Percentiles rank a stretch among this genome's conserved stretches.
These are phyloP conservation scores for Iris macrosiphon DNA, from an alignment of 106 monocot species.

Conservation along the genomic window DNA sequence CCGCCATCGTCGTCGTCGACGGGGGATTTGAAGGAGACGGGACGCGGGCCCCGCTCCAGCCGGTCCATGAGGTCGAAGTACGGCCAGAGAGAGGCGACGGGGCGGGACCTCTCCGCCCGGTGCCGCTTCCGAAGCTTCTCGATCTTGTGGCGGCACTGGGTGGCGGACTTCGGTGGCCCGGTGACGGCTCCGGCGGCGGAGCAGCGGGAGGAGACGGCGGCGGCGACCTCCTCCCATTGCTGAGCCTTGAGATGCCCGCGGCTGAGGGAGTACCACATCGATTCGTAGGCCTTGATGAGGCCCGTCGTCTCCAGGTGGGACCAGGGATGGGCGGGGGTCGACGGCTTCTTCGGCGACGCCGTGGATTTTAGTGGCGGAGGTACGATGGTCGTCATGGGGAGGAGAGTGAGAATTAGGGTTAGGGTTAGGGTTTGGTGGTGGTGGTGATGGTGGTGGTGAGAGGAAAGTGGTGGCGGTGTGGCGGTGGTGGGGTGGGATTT, in stretches of 20 bases:
- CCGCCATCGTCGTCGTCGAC: slow-evolving; percentile 5
- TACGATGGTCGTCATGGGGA: slow-evolving; percentile 23
- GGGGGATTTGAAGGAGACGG: slow-evolving; percentile 18
- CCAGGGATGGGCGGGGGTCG: slow-evolving; percentile 44
- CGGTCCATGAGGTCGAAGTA: slow-evolving; percentile 51
- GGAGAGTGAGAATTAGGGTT: neutral
- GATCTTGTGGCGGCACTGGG: slow-evolving; percentile 77
- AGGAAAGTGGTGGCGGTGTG: slow-evolving; percentile 15
- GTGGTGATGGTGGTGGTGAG: slow-evolving; percentile 4
- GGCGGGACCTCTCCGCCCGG: slow-evolving; percentile 31
- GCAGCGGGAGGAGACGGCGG: slow-evolving; percentile 40
- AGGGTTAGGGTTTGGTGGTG: slow-evolving; percentile 19
- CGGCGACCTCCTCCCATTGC: slow-evolving; percentile 70
- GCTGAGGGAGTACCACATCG: slow-evolving; percentile 48
- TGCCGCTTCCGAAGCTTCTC: slow-evolving; percentile 75
- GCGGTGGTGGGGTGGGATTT: slow-evolving; percentile 4
- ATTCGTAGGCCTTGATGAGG: slow-evolving; percentile 67
- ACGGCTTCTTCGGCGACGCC: slow-evolving; percentile 3
- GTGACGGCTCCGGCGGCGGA: slow-evolving; percentile 22
- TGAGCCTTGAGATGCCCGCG: slow-evolving; percentile 56
- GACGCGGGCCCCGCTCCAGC: slow-evolving; percentile 44
- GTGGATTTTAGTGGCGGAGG: neutral
- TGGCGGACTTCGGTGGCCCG: slow-evolving; percentile 32
- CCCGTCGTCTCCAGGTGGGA: slow-evolving; percentile 40
- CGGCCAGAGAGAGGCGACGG: slow-evolving; percentile 39